Base-by-base conservation (phyloP, 1,284 basidiomycete genomes). In the Sanghuangporus baumii region DNA sequence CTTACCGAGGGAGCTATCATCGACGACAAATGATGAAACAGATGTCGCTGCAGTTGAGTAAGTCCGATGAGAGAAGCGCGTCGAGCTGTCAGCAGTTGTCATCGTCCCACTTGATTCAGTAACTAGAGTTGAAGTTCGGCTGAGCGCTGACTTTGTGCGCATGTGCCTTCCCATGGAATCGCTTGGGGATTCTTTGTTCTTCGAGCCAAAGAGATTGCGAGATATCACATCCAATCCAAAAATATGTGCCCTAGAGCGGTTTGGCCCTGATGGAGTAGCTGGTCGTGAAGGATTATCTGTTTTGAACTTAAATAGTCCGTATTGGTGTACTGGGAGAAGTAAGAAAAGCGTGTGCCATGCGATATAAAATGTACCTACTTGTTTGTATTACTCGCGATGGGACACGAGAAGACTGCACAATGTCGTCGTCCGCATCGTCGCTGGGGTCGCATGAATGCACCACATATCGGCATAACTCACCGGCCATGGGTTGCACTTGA, bases 161-260 rank as follows among this genome's bases (percentile, higher is more conserved):
- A 80, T 79, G 68, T 85, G 84, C 59, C 82, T 76, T 68, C 79
- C 87, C 51, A 87, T 81, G 0, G 88, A 86, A 3, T 86, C 84
- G 41, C 60, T 64, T n/a, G 83, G 81, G 61, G 90, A 78, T 66
- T 65, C 64, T 46, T 61, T 64, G 48, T 81, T 81, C 75, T 83
- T 85, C 11, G 82, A 76, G 12, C 81, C 84, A 73, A 92, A 91
- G 34, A 93, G 77, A 71, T 88, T 89, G 57, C 89, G 81, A 20
- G 92, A 93, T 68, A 96, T 87, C 14, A 85, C 88, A 69, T 95
- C 93, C 55, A 96, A 78, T 36, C 89, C 86, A 69, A 95, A 92
- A 62, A 93, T 91, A 14, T 88, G 86, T 1, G 87, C 89, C 65
- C 89, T 86, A 3, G 91, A 88, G 52, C 88, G 86, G 14, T 78